Conservation (phyloP, 1,284 basidiomycete species). For the Wallemia hederae region DNA sequence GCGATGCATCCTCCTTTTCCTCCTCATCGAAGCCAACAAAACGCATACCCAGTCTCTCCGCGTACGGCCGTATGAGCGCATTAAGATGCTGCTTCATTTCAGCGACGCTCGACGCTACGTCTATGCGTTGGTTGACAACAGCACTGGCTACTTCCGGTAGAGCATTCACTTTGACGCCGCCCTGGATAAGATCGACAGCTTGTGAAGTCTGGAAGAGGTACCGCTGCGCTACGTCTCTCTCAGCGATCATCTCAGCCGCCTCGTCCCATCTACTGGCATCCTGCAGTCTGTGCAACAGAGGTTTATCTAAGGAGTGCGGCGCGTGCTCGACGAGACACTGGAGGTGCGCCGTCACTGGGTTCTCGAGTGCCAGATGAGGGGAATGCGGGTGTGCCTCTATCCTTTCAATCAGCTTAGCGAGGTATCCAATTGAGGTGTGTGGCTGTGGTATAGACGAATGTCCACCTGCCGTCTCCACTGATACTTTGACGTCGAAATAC, state of each 20-base stretch:
- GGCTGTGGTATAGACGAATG: constrained; percentile 32
- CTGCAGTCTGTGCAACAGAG: neutral
- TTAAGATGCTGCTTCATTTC: constrained; percentile 21
- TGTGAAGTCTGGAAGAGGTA: constrained; percentile 30
- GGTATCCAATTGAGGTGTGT: constrained; percentile 27
- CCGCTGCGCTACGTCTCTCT: neutral
- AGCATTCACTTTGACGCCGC: constrained; percentile 37
- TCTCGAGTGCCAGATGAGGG: constrained; percentile 11
- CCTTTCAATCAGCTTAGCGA: constrained; percentile 25
- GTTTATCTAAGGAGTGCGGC: neutral
- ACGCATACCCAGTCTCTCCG: constrained; percentile 24
- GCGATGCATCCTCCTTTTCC: constrained; percentile 2
- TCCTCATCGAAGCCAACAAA: constrained; percentile 23
- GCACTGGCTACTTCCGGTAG: constrained; percentile 28
- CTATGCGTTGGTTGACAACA: constrained; percentile 31
- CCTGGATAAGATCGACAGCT: constrained; percentile 33
- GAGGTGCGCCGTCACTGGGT: constrained; percentile 10
- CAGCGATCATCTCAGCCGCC: neutral
- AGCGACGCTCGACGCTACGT: constrained; percentile 21
- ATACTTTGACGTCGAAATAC: constrained; percentile 26
- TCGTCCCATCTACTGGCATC: neutral
- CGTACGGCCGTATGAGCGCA: constrained; percentile 19
- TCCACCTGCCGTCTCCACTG: constrained; percentile 29
- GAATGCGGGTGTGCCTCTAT: constrained; percentile 26
- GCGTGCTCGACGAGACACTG: constrained; percentile 7